phyloP scores from a whole-genome alignment of 108 stramenopile genomes.

The Aurantiochytrium sp. region DNA sequence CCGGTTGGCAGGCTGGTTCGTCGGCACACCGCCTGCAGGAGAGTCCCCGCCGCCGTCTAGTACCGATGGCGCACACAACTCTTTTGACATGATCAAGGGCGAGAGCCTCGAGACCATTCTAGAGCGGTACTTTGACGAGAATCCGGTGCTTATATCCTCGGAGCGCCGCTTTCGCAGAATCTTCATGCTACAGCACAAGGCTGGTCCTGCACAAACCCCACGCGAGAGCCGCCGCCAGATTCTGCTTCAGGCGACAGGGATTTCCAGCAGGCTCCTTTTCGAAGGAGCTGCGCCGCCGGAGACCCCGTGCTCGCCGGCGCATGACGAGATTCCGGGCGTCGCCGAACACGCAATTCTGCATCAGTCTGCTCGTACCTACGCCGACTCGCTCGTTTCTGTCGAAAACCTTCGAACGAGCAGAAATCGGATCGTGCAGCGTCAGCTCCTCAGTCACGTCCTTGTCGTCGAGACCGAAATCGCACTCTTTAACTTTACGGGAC shows the following conservation, averaged over 20 bases:
- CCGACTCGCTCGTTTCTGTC: no score
- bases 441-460: neutral
- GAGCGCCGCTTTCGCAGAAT: neutral
- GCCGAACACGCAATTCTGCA: no score
- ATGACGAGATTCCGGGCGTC: no score
- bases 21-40: neutral
- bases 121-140: slow-evolving; percentile 15
- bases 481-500: neutral
- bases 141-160: neutral
- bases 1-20: neutral
- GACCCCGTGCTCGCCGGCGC: no score
- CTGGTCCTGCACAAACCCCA: neutral
- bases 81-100: neutral
- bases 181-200: neutral
- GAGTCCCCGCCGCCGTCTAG: no score
- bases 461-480: neutral
- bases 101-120: neutral
- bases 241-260: neutral
- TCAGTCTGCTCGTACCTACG: no score
- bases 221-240: neutral
- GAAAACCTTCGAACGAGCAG: neutral
- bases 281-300: no score
- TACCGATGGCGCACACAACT: no score
- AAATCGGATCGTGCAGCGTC: neutral
- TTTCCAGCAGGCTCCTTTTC: neutral